phyloP scores from a whole-genome alignment of 768 basidiomycete genomes.

The Boletus rubropictus region DNA sequence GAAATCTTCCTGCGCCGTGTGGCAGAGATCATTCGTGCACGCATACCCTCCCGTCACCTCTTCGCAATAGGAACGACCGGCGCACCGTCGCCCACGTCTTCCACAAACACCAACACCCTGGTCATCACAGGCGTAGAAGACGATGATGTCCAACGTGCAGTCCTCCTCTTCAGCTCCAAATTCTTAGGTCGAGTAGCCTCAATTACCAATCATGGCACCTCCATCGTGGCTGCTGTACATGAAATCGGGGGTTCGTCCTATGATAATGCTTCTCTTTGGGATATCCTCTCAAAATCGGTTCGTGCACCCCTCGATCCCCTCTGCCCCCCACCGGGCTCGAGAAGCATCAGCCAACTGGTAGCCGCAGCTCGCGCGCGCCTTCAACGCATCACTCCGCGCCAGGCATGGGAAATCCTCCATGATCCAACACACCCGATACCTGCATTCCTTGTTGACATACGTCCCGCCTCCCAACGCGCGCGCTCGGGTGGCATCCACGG shows the following conservation, averaged over 20 bases:
- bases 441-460: slow-evolving; percentile 73
- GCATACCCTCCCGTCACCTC: slow-evolving; percentile 41
- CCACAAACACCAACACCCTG: slow-evolving; percentile 37
- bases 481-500: slow-evolving; percentile 57
- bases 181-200: slow-evolving; percentile 57
- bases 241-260: slow-evolving; percentile 50
- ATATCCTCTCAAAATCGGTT: slow-evolving; percentile 61
- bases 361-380: slow-evolving; percentile 54
- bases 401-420: slow-evolving; percentile 58
- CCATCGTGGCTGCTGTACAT: slow-evolving; percentile 44
- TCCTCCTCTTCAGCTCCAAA: slow-evolving; percentile 59
- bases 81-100: slow-evolving; percentile 24
- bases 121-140: slow-evolving; percentile 54
- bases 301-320: slow-evolving; percentile 55
- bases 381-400: slow-evolving; percentile 53
- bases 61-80: slow-evolving; percentile 52
- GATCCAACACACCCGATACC: slow-evolving; percentile 50
- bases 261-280: slow-evolving; percentile 65
- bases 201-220: slow-evolving; percentile 31
- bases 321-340: slow-evolving; percentile 58
- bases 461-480: slow-evolving; percentile 56
- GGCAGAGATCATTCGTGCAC: slow-evolving; percentile 41
- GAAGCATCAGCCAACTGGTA: slow-evolving; percentile 53
- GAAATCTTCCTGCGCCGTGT: slow-evolving; percentile 52
- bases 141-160: slow-evolving; percentile 59